phyloP scores from a whole-genome alignment of 371 early-diverging fungal species.

The Nematocida displodere region DNA sequence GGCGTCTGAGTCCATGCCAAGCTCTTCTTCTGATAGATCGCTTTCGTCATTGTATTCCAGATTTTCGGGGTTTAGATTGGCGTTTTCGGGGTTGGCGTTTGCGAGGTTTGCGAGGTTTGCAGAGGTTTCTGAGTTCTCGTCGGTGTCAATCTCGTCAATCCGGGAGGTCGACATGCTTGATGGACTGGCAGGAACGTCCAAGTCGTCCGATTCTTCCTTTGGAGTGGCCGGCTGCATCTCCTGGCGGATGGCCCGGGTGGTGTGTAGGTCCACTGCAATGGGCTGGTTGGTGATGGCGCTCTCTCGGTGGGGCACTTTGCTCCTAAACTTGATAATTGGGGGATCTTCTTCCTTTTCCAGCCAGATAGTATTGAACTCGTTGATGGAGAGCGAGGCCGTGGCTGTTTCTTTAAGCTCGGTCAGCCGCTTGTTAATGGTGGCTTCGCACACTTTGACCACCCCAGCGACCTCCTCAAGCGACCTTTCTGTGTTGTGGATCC shows the following conservation, averaged over 20 bases:
- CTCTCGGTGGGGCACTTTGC: slow-evolving; percentile 17
- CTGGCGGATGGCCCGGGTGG: too few relatives aligned
- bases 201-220: slow-evolving; percentile 39
- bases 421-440: slow-evolving; percentile 78
- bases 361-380: slow-evolving; percentile 79
- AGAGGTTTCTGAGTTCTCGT: too few relatives aligned
- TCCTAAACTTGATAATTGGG: slow-evolving; percentile 69
- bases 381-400: slow-evolving; percentile 74
- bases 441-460: slow-evolving; percentile 82
- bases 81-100: not conserved
- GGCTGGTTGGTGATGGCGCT: too few relatives aligned
- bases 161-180: slow-evolving; percentile 73
- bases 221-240: slow-evolving; percentile 63
- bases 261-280: too few relatives aligned
- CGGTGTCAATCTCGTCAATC: slow-evolving; percentile 72
- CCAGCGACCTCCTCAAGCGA: slow-evolving; percentile 77
- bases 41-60: slow-evolving; percentile 23
- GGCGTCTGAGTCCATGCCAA: slow-evolving; percentile 30
- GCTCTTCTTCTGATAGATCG: slow-evolving; percentile 29
- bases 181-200: slow-evolving; percentile 67
- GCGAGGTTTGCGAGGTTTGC: slow-evolving; percentile 53
- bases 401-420: slow-evolving; percentile 80
- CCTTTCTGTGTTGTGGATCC: slow-evolving; percentile 83
- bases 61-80: not conserved
- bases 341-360: slow-evolving; percentile 79